Evolutionary conservation across 2,329 filamentous ascomycete species (phyloP), one percentile per base, ranked within the genome.

Genomic region (Coniosporium tulheliwenetii): DNA sequence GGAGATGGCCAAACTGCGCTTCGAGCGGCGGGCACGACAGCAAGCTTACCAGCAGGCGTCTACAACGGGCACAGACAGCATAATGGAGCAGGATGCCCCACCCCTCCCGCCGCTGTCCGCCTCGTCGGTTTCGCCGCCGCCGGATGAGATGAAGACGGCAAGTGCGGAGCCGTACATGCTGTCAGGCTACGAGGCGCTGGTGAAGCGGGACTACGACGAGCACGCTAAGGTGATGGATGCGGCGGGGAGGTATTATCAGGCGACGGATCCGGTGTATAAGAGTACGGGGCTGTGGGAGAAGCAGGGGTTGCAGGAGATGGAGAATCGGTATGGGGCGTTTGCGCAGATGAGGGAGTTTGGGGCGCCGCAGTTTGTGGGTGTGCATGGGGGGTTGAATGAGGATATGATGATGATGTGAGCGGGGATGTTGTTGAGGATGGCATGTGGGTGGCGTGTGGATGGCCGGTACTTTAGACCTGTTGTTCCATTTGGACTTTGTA

Each of bases 101-200:
- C 33, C 40, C 43, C 33, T 30, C 39, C 34, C 36, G 43, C 41
- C 36, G 41, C 19, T 26, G 4, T 26, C 19, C 19, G 19, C 7
- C 4, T 26, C 19, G 7, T 26, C 19, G 19, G 19, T 26, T 4
- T 26, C 19, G 4, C 19, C 19, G 4, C 19, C 19, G 26, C 39
- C 44, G 30, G 46, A 58, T 37, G 68, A 73, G 45, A 26, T 26
- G 19, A 26, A 26, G 19, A 26, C 19, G 19, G 19, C 19, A 3
- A 26, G n/a, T 8, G 75, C 73, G 33, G 85, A 93, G 59, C 85
- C 85, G 0, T 94, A 94, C 60, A 93, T 94, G 73, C 59, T 74
- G 38, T 79, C 76, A 5, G 86, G 86, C 10, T 94, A 93, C 55
- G 81, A 85, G 51, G 67, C 75, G 52, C 62, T 82, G 43, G 75